These are phyloP conservation scores for Suhomyces choctaworum DNA, from an alignment of 1,139 yeast genomes.

Conservation along the genomic window DNA sequence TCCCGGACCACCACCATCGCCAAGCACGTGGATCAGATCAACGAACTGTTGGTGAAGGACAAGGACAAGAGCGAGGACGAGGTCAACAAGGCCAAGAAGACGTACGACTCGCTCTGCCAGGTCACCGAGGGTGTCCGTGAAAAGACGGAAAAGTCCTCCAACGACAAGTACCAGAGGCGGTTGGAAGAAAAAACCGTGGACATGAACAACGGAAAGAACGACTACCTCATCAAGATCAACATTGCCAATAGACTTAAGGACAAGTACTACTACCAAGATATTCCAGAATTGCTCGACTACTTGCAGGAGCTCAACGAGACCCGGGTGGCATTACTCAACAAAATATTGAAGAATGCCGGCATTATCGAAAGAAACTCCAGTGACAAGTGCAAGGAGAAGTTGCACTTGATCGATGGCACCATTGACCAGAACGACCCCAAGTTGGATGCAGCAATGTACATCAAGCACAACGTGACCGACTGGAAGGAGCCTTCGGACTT, in stretches of 20 bases:
- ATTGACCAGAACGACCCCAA: slow-evolving; percentile 71
- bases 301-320: slow-evolving; percentile 83
- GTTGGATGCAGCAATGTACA: slow-evolving; percentile 86
- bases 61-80: slow-evolving; percentile 64
- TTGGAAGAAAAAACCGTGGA: slow-evolving; percentile 65
- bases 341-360: slow-evolving; percentile 64
- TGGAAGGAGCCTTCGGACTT: slow-evolving; percentile 92
- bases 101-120: slow-evolving; percentile 78
- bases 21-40: slow-evolving; percentile 56
- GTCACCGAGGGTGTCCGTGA: slow-evolving; percentile 78
- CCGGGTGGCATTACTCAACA: slow-evolving; percentile 71
- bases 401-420: slow-evolving; percentile 56
- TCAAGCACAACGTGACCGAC: slow-evolving; percentile 72
- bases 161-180: slow-evolving; percentile 60
- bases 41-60: slow-evolving; percentile 57
- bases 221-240: slow-evolving; percentile 75
- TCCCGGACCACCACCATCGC: slow-evolving; percentile 55
- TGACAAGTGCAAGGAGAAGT: slow-evolving; percentile 52
- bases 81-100: slow-evolving; percentile 67
- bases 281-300: slow-evolving; percentile 87
- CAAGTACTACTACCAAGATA: slow-evolving; percentile 88
- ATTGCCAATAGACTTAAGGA: slow-evolving; percentile 90
- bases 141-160: slow-evolving; percentile 59
- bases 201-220: slow-evolving; percentile 86
- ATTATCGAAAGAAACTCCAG: slow-evolving; percentile 60